phyloP scores from a whole-genome alignment of 306 rosid genomes.

The Elaeagnus macrophylla region DNA sequence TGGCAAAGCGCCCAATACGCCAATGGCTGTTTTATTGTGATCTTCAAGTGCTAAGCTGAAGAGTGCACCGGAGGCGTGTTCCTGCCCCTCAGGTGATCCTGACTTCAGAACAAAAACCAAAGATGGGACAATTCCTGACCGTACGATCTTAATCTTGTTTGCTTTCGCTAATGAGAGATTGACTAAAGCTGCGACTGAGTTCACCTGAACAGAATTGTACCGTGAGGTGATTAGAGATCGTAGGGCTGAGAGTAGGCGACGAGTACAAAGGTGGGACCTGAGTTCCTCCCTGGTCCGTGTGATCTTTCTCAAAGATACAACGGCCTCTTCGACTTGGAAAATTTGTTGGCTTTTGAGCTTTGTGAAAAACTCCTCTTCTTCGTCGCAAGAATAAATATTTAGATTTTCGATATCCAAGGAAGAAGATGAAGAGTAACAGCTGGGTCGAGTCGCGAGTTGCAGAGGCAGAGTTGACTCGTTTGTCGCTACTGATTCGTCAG shows the following conservation, averaged over 20 bases:
- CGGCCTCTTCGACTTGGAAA: conserved; percentile 44
- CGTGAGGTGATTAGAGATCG: conserved; percentile 40
- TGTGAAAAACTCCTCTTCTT: conserved; percentile 37
- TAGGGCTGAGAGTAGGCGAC: conserved; percentile 37
- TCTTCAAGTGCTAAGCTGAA: conserved; percentile 73
- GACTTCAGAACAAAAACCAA: conserved; percentile 52
- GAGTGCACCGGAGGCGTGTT: conserved; percentile 70
- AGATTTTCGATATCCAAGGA: conserved; percentile 44
- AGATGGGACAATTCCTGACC: conserved; percentile 80
- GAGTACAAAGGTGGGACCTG: conserved; percentile 46
- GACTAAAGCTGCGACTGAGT: conserved; percentile 67
- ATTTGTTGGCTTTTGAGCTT: conserved; percentile 42
- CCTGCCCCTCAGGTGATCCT: conserved; percentile 72
- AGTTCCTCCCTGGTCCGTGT: conserved; percentile 48
- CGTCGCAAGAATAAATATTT: conserved; percentile 20
- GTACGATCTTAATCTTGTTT: conserved; percentile 76
- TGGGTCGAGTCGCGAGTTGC: conserved; percentile 40
- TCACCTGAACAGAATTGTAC: conserved; percentile 45
- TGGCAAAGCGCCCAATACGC: conserved; percentile 70
- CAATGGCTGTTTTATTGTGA: conserved; percentile 70
- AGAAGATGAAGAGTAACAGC: conserved; percentile 46
- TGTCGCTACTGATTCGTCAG: conserved; percentile 39
- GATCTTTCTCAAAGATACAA: conserved; percentile 43
- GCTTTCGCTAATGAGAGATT: conserved; percentile 54
- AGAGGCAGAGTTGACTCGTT: conserved; percentile 33